Evolutionary conservation across 805 yeast species (phyloP).

Genomic region (Metschnikowia drakensbergensis): DNA sequence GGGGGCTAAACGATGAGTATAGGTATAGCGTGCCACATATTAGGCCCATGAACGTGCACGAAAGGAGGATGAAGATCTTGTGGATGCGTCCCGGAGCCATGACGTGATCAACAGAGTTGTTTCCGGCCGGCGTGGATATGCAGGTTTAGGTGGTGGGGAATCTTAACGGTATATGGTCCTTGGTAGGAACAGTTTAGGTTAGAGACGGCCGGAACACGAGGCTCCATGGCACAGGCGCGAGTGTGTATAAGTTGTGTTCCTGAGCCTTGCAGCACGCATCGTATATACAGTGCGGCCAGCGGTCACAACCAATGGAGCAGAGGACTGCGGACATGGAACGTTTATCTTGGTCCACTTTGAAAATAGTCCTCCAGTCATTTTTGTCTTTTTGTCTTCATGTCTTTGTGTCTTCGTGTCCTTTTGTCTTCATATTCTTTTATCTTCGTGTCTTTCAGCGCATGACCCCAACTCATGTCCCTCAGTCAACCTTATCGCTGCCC

Average conservation of each 20-base stretch:
- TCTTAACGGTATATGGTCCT: not conserved
- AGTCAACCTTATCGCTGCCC: too few species aligned
- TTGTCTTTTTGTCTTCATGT: too few species aligned
- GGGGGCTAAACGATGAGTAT: conserved; percentile 77
- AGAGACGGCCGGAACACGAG: not conserved
- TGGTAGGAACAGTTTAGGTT: not conserved
- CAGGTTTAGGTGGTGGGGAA: too few species aligned
- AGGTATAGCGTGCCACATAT: conserved; percentile 73
- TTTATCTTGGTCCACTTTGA: too few species aligned
- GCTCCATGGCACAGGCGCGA: not conserved
- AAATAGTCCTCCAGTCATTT: too few species aligned
- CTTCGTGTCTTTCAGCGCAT: too few species aligned
- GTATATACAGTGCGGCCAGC: not conserved
- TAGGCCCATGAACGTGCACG: conserved; percentile 41
- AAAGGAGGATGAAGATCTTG: conserved; percentile 21
- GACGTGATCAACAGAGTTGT: not conserved
- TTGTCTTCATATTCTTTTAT: too few species aligned
- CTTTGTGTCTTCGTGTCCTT: too few species aligned
- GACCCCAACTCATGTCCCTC: too few species aligned
- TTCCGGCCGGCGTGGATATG: too few species aligned
- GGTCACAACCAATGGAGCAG: too few species aligned
- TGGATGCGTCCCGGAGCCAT: conserved; percentile 9
- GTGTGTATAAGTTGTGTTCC: not conserved
- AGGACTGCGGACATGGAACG: too few species aligned
- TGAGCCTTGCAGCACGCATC: conserved; percentile 1